A percentile compares a stretch with the other conserved stretches of the same genome.
Evolutionary conservation across 352 stramenopile genomes (phyloP).

Genomic region (Pythium brachiatum): DNA sequence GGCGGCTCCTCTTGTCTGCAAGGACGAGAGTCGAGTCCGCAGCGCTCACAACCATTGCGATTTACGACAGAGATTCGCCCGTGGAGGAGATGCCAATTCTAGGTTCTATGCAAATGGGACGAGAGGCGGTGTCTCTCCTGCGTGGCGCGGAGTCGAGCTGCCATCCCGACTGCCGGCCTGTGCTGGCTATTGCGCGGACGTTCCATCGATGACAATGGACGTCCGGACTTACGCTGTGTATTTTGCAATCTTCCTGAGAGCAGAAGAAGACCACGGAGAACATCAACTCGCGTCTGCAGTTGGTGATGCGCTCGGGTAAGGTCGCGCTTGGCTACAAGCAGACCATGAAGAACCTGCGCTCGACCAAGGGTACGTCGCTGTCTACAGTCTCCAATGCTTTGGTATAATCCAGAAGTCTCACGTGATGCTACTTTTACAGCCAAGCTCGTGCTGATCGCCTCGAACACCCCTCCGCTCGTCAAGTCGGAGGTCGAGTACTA

Average conservation of each 20-base stretch:
- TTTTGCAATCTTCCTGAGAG: constrained; percentile 26
- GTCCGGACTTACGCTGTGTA: constrained; percentile 25
- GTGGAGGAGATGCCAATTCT: constrained; percentile 3
- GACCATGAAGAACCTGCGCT: constrained; percentile 96
- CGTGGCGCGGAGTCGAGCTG: background rate
- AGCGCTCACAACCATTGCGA: constrained; percentile 25
- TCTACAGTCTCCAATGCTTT: too few relatives aligned
- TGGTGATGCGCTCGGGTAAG: constrained; percentile 99
- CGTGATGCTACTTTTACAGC: constrained; percentile 32
- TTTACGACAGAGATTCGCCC: constrained; percentile 8
- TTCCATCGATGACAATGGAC: background rate
- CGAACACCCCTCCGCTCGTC: constrained; percentile 97
- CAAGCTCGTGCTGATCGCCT: constrained; percentile 98
- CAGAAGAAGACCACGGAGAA: constrained; percentile 98
- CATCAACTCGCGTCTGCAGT: constrained; percentile 99
- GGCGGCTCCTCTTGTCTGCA: background rate
- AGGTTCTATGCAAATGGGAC: background rate
- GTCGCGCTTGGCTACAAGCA: constrained; percentile 98
- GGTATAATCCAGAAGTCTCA: too few relatives aligned
- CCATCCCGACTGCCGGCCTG: background rate
- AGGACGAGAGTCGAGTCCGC: background rate
- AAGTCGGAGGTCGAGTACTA: constrained; percentile 99
- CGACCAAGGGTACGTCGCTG: constrained; percentile 85
- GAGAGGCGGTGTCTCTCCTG: too few relatives aligned
- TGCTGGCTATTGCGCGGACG: background rate